These are phyloP conservation scores for Mycosphaerelloides madeirae DNA, from an alignment of 2,329 filamentous ascomycete genomes.

Conservation along the genomic window DNA sequence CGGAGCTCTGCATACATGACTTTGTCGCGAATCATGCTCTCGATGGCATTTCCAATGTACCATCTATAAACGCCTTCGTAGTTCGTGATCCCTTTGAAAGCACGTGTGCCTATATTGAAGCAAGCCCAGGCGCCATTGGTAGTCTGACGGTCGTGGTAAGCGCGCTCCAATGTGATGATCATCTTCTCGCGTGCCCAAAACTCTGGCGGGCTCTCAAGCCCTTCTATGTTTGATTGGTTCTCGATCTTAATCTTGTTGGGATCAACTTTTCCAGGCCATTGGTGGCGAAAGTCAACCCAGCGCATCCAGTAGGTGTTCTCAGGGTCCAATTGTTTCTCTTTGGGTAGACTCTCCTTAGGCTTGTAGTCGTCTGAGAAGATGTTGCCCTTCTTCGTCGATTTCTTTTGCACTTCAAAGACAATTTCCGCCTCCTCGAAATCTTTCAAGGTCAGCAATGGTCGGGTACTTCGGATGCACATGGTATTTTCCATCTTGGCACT, in stretches of 20 bases:
- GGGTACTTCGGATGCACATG: constrained; percentile 66
- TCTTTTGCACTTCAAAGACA: constrained; percentile 52
- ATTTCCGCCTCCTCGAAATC: constrained; percentile 55
- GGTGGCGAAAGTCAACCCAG: constrained; percentile 41
- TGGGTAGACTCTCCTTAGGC: constrained; percentile 12
- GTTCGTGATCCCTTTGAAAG: constrained; percentile 69
- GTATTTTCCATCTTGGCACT: constrained; percentile 43
- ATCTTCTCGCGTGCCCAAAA: constrained; percentile 30
- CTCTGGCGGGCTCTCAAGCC: constrained; percentile 19
- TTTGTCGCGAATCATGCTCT: constrained; percentile 59
- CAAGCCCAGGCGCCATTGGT: constrained; percentile 48
- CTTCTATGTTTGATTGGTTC: constrained; percentile 3
- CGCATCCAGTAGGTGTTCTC: constrained; percentile 37
- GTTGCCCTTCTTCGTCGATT: constrained; percentile 28
- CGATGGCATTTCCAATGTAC: constrained; percentile 58
- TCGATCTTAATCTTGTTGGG: no score
- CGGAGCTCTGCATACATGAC: constrained; percentile 69
- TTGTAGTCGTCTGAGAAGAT: constrained; percentile 51
- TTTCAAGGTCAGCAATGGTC: constrained; percentile 40
- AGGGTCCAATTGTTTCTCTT: constrained; percentile 21
- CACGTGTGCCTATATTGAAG: constrained; percentile 66
- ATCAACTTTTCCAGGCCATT: no score
- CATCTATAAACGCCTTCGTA: constrained; percentile 58
- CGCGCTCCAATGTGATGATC: constrained; percentile 20
- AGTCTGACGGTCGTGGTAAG: constrained; percentile 24